Evolutionary conservation across 352 stramenopile genomes (phyloP).

Genomic region (Phytopythium helicoides): DNA sequence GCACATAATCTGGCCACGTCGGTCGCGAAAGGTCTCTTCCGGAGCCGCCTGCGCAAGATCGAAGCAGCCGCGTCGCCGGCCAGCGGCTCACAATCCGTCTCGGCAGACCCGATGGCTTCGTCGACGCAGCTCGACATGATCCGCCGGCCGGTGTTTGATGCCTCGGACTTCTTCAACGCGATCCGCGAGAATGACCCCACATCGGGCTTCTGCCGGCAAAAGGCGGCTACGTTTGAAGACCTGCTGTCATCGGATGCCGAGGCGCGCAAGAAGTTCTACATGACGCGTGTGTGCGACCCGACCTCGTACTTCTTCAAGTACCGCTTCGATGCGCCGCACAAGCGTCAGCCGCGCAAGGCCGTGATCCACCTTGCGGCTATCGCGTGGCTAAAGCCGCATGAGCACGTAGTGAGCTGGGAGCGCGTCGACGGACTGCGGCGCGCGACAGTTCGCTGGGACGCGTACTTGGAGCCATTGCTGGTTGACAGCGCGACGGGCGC

Average conservation of each 20-base stretch:
- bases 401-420: slow-evolving; percentile 85
- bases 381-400: slow-evolving; percentile 78
- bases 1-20: slow-evolving; percentile 71
- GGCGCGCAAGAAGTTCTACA: slow-evolving; percentile 74
- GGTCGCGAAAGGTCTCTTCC: slow-evolving; percentile 71
- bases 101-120: not conserved
- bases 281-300: slow-evolving; percentile 81
- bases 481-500: slow-evolving; percentile 68
- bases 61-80: slow-evolving; percentile 5
- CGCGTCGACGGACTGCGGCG: slow-evolving; percentile 77
- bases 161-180: slow-evolving; percentile 74
- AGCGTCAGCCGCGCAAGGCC: slow-evolving; percentile 66
- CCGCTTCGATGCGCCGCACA: slow-evolving; percentile 67
- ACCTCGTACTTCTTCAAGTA: slow-evolving; percentile 92
- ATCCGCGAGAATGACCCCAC: slow-evolving; percentile 81
- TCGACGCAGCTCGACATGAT: slow-evolving; percentile 72
- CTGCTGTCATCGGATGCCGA: slow-evolving; percentile 62
- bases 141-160: slow-evolving; percentile 52
- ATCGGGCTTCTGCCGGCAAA: slow-evolving; percentile 78
- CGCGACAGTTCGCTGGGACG: slow-evolving; percentile 72
- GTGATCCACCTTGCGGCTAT: slow-evolving; percentile 56
- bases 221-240: slow-evolving; percentile 75
- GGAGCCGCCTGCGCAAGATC: slow-evolving; percentile 62
- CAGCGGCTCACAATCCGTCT: not conserved
- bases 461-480: slow-evolving; percentile 83